Conservation (phyloP, 495 filamentous ascomycete genomes). For the Annulohypoxylon bovei region DNA sequence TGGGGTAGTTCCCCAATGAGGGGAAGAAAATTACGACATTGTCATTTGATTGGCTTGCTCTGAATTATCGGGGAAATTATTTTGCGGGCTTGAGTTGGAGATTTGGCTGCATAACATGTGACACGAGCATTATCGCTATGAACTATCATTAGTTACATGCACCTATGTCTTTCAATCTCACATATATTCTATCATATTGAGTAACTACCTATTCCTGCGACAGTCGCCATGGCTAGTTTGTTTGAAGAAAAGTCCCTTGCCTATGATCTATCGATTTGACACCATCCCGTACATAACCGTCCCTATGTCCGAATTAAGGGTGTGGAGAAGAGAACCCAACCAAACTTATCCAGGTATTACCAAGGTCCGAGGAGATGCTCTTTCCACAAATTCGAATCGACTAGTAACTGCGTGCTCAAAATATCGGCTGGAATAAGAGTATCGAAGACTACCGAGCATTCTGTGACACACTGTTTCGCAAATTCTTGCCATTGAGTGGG, state of each 20-base stretch:
- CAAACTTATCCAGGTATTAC: not conserved
- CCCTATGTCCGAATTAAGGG: constrained; percentile 12
- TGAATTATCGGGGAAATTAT: constrained; percentile 6
- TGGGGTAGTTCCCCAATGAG: constrained; percentile 24
- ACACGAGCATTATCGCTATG: not conserved
- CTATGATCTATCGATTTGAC: not conserved
- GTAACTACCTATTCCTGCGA: too few relatives aligned
- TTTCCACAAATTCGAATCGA: constrained; percentile 1
- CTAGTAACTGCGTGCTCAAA: not conserved
- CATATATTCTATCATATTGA: not conserved
- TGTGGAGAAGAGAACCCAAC: not conserved
- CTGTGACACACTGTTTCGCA: not conserved
- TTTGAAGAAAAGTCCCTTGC: not conserved
- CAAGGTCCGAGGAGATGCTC: constrained; percentile 31
- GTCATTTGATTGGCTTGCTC: constrained; percentile 2
- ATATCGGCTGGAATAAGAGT: not conserved
- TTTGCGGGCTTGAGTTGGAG: constrained; percentile 7
- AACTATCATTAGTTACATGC: too few relatives aligned
- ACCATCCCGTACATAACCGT: not conserved
- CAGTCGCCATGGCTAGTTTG: not conserved
- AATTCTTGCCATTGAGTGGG: not conserved
- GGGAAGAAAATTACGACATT: not conserved
- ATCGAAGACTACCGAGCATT: not conserved
- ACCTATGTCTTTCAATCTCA: not conserved
- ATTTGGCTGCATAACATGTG: not conserved